phyloP scores from a whole-genome alignment of 352 stramenopile species.

The Phytopythium helicoides region DNA sequence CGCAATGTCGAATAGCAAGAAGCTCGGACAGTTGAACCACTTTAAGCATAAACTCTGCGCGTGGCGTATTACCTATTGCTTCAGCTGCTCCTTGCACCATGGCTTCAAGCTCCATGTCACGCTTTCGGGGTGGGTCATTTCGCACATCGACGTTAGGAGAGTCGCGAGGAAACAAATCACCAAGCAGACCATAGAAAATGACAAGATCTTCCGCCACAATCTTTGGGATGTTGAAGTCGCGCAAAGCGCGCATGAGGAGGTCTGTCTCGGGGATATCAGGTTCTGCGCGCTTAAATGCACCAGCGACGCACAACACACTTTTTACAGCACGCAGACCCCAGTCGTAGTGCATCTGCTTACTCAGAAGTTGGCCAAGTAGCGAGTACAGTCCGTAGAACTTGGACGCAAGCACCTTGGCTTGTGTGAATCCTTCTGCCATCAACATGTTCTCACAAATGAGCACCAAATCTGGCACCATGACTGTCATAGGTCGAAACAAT shows the following conservation, averaged over 20 bases:
- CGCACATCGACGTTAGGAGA: conserved; percentile 85
- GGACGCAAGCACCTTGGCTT: conserved; percentile 92
- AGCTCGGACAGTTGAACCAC: conserved; percentile 95
- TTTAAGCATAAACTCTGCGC: conserved; percentile 90
- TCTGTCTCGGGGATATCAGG: conserved; percentile 92
- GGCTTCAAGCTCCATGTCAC: conserved; percentile 91
- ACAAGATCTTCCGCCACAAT: conserved; percentile 95
- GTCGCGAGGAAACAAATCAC: conserved; percentile 93
- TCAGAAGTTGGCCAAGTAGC: conserved; percentile 91
- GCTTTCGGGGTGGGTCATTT: conserved; percentile 90
- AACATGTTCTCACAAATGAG: conserved; percentile 98
- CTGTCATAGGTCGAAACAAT: conserved; percentile 95
- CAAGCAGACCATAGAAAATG: conserved; percentile 94
- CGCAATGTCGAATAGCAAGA: conserved; percentile 94
- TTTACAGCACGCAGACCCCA: conserved; percentile 94
- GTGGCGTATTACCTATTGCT: conserved; percentile 78
- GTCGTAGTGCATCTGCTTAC: conserved; percentile 96
- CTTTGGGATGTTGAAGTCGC: conserved; percentile 97
- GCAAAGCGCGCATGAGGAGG: conserved; percentile 94
- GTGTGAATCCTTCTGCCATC: conserved; percentile 95
- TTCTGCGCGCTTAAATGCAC: conserved; percentile 93
- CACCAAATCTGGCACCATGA: conserved; percentile 96
- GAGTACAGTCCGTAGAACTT: conserved; percentile 97
- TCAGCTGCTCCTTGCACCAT: conserved; percentile 83
- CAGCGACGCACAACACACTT: conserved; percentile 93